Evolutionary conservation across 192 early-diverging fungal genomes (phyloP).

Genomic region (Coemansia umbellata): DNA sequence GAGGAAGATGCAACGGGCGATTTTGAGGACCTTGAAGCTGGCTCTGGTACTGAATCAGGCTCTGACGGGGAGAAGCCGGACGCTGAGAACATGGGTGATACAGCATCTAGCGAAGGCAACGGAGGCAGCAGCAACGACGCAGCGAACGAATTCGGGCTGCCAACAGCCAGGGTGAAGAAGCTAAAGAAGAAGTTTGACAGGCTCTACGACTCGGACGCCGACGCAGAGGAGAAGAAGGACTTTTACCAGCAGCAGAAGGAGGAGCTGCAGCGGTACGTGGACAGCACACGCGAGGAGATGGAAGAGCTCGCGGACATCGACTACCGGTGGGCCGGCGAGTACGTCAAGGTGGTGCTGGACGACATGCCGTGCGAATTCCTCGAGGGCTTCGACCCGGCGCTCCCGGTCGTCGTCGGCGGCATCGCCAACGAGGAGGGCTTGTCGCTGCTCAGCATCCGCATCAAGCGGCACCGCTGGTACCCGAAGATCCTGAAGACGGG

Average conservation of each 20-base stretch:
- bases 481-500: slow-evolving; percentile 94
- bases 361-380: slow-evolving; percentile 95
- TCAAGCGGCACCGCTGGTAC: slow-evolving; percentile 98
- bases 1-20: slow-evolving; percentile 33
- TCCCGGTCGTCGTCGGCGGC: slow-evolving; percentile 90
- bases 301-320: slow-evolving; percentile 82
- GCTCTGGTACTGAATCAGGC: no score
- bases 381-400: slow-evolving; percentile 81
- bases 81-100: slow-evolving; percentile 15
- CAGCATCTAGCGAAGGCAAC: slow-evolving; percentile 49
- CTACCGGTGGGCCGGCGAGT: slow-evolving; percentile 89
- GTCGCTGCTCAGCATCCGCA: slow-evolving; percentile 91
- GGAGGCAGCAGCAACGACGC: slow-evolving; percentile 25
- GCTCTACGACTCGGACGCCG: slow-evolving; percentile 76
- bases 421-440: slow-evolving; percentile 86
- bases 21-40: slow-evolving; percentile 23
- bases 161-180: slow-evolving; percentile 76
- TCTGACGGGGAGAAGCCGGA: slow-evolving; percentile 18
- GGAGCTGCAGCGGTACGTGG: slow-evolving; percentile 77
- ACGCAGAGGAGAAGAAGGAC: slow-evolving; percentile 64
- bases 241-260: slow-evolving; percentile 90
- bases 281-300: slow-evolving; percentile 85
- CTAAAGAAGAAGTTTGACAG: slow-evolving; percentile 94
- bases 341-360: slow-evolving; percentile 87
- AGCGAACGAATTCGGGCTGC: slow-evolving; percentile 58